phyloP scores from a whole-genome alignment of 2,329 filamentous ascomycete species.

The Scopulariopsis brevicaulis region DNA sequence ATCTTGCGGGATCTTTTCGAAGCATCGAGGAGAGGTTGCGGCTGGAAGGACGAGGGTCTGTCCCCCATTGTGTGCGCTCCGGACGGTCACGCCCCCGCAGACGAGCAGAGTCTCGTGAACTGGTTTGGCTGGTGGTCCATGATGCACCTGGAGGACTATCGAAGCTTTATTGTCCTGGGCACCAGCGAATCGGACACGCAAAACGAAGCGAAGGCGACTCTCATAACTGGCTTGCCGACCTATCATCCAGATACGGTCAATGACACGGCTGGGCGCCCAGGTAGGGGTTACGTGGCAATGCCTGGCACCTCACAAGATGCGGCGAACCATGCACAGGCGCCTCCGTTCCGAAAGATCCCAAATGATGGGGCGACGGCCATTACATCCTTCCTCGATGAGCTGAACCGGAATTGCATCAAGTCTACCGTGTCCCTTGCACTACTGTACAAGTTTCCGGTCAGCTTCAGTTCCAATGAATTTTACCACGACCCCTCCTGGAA shows the following conservation, averaged over 20 bases:
- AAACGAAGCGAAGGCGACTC: not conserved
- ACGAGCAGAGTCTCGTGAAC: slow-evolving; percentile 51
- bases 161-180: slow-evolving; percentile 44
- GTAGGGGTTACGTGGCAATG: too few relatives aligned
- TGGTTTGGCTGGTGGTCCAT: slow-evolving; percentile 52
- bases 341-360: not conserved
- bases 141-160: slow-evolving; percentile 33
- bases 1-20: not conserved
- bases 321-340: not conserved
- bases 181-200: slow-evolving; percentile 18
- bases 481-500: not conserved
- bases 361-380: not conserved
- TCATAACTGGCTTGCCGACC: slow-evolving; percentile 10
- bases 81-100: slow-evolving; percentile 37
- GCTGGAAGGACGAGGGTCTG: slow-evolving; percentile 16
- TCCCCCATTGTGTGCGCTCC: slow-evolving; percentile 33
- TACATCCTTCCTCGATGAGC: not conserved
- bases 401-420: not conserved
- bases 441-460: not conserved
- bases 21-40: not conserved
- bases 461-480: not conserved
- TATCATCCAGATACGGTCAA: slow-evolving; percentile 22
- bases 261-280: slow-evolving; percentile 15
- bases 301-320: not conserved
- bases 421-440: not conserved